Evolutionary conservation across 306 rosid species (phyloP).

Genomic region (Potentilla sterilis): DNA sequence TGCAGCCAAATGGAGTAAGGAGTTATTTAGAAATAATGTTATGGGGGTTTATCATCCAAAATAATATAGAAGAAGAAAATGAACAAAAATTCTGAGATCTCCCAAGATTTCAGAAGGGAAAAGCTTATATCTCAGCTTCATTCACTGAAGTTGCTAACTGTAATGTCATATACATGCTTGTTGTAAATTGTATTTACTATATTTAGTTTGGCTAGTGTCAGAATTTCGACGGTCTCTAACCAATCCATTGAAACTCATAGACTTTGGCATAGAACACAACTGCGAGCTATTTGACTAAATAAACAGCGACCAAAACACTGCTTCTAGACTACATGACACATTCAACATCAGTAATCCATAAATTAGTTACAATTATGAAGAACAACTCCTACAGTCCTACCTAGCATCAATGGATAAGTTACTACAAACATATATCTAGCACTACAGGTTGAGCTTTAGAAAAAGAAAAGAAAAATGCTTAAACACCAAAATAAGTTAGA

Average conservation of each 20-base stretch:
- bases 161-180: not conserved
- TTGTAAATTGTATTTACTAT: not conserved
- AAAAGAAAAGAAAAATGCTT: not conserved
- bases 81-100: not conserved
- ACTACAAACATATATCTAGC: not conserved
- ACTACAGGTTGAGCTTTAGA: not conserved
- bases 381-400: not conserved
- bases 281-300: not conserved
- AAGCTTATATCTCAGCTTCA: not conserved
- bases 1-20: not conserved
- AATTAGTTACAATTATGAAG: not conserved
- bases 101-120: not conserved
- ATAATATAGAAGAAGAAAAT: not conserved
- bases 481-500: not conserved
- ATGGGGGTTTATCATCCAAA: not conserved
- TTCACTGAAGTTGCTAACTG: not conserved
- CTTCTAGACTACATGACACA: not conserved
- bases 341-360: not conserved
- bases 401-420: not conserved
- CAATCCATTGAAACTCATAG: not conserved
- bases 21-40: not conserved
- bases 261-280: not conserved
- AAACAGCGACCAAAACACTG: not conserved
- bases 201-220: not conserved
- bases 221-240: not conserved